phyloP scores from a whole-genome alignment of 2,329 filamentous ascomycete species.

The Phoma sp. region DNA sequence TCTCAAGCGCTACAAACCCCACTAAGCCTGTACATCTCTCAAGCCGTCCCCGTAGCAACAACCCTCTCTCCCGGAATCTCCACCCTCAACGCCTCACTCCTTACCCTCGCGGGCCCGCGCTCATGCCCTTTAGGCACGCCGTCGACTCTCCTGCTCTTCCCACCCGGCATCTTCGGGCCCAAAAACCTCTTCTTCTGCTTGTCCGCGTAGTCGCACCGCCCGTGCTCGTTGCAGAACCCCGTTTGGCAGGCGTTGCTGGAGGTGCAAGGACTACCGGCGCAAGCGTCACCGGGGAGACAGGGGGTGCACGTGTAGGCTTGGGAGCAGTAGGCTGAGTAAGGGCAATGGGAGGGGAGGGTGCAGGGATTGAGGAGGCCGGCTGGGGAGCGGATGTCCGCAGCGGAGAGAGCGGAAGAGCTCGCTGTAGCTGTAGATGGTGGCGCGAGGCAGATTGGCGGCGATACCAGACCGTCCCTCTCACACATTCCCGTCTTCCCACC shows the following conservation, averaged over 20 bases:
- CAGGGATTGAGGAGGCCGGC: not conserved
- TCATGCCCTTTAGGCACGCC: slow-evolving; percentile 31
- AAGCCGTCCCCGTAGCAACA: slow-evolving; percentile 26
- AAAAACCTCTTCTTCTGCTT: slow-evolving; percentile 25
- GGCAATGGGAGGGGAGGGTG: not conserved
- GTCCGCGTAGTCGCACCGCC: slow-evolving; percentile 36
- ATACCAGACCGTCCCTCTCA: too few relatives aligned
- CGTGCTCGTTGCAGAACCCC: slow-evolving; percentile 39
- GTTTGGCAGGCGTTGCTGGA: slow-evolving; percentile 41
- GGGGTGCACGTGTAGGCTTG: not conserved
- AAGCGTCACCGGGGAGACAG: not conserved
- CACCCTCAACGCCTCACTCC: slow-evolving; percentile 38
- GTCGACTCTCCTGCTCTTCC: slow-evolving; percentile 23
- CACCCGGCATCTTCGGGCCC: slow-evolving; percentile 20
- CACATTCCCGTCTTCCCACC: too few relatives aligned
- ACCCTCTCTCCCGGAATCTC: slow-evolving; percentile 33
- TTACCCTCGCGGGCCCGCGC: slow-evolving; percentile 38
- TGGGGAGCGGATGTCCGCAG: not conserved
- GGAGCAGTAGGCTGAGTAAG: not conserved
- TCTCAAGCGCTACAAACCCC: too few relatives aligned
- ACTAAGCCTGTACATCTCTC: too few relatives aligned
- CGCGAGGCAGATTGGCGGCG: not conserved
- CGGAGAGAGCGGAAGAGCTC: too few relatives aligned
- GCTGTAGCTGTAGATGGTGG: not conserved
- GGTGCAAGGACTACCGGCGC: slow-evolving; percentile 24